Evolutionary conservation across 2,329 filamentous ascomycete genomes (phyloP), one percentile per base, ranked within the genome.

Genomic region (Alternaria tenuissima): DNA sequence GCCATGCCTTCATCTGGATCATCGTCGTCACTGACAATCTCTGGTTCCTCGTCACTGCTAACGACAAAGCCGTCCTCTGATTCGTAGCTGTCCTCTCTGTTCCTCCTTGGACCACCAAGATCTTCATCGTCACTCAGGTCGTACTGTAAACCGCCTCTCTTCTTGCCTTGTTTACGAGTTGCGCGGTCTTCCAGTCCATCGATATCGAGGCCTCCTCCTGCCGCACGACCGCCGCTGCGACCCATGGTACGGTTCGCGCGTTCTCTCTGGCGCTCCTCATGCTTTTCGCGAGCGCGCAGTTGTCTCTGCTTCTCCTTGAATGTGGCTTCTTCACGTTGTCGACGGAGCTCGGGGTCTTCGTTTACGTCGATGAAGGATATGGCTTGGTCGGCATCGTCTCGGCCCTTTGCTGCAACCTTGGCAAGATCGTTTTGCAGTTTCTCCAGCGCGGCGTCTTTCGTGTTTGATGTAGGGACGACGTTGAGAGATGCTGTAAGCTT

Each of bases 1-100:
- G 79, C 71, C 49, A 83, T 82, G 2, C 80, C 81, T 61, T 83
- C 82, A 62, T 83, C 82, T 60, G 81, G 80, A 49, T 79, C 78
- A 38, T 82, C 80, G 30, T 91, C 88, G 20, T 89, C 88, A 1
- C 85, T 87, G 3, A 83, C 87, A 32, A 85, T 87, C 59, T 83
- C 80, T 41, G 86, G 87, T 42, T 93, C 91, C 59, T 92, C 90
- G 66, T 93, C 91, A 69, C 89, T 93, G 4, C 84, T 84, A 4
- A 90, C 91, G 57, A 94, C 86, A 74, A 94, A 94, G 58, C 90
- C 91, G 71, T 94, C 91, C 34, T 90, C 90, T 73, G 90, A 85
- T 63, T 94, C 91, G 73, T 94, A 94, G 68, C 92, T 90, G 65
- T 94, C 90, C 61, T 89, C 85, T 53, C 87, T 86, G 32, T 85